Evolutionary conservation across 495 filamentous ascomycete species (phyloP), one percentile per base, ranked within the genome.

Genomic region (Penicillium odoratum): DNA sequence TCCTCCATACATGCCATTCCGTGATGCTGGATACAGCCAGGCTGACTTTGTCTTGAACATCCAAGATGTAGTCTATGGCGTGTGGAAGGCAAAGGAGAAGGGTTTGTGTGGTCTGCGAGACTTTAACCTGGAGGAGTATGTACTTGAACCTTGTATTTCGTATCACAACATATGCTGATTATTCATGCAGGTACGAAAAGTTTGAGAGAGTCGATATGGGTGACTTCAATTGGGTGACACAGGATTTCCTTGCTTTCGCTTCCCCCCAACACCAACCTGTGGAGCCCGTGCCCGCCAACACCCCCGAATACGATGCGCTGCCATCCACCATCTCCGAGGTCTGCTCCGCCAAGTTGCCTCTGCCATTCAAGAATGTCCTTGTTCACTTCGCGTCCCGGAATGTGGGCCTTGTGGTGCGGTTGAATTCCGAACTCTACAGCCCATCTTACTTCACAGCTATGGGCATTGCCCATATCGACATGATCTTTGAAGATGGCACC

Each of bases 141-240:
- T 76, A 33, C 33, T 15, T 21, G 15, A 15, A 10, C 51, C 4
- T 31, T 36, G 9, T n/a, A 29, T 36, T n/a, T 15, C 7, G 2
- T 45, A 7, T 38, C 42, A 16, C 15, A 45, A n/a, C 16, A 30
- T 48, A 13, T 13, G 45, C 69, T 79, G 48, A 79, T 57, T 46
- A 1, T 10, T 7, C 10, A 9, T n/a, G 15, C 53, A 90, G 87
- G 43, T 91, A 99, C 67, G 94, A 99, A 74, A 88, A 84, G 66
- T 99, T 83, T 60, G 94, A 99, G 73, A 83, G 94, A 53, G 94
- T 98, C 3, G 95, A 99, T 64, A 92, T 97, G 80, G 94, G 94
- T 55, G 94, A 99, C 73, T 99, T 99, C 88, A 99, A 99, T 79
- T 99, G 94, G 94, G 81, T 99, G 47, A 95, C 92, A 10, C 92